Evolutionary conservation across 257 asterid species (phyloP), one percentile per base, ranked within the genome.

Genomic region (Rehmannia glutinosa): DNA sequence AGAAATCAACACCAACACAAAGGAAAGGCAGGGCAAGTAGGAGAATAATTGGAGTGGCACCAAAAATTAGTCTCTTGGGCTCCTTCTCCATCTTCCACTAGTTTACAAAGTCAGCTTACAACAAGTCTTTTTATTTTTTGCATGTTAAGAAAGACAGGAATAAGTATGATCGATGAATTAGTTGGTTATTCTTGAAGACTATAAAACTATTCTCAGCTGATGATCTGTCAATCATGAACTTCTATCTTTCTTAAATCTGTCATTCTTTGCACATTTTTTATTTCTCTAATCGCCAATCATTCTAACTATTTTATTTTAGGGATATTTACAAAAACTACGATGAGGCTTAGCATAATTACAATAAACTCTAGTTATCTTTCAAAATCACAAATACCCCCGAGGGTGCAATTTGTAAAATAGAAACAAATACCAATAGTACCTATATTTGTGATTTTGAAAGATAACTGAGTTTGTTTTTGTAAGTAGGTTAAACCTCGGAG

Each of bases 21-120:
- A 83, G 68, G 11, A 80, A 25, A 65, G 86, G 73, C 28, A 77
- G 27, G 9, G 68, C 27, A 20, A 83, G 75, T 5, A 81, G 59
- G 25, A 74, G 66, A 20, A 76, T 1, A 45, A 81, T 52, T 2
- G 83, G 84, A 50, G 80, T 76, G 20, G 74, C 74, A 39, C 75
- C 52, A 41, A 78, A 56, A 19, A 62, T n/a, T 12, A 76, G 54
- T 39, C 32, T 78, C 68, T 57, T 76, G 2, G 64, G 70, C 38
- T 80, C 78, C 17, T 80, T 68, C 70, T 81, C 82, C 86, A 78
- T 72, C 68, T 36, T 75, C 41, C 9, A 6, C 5, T 32, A 43
- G 6, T 23, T 7, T 6, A 27, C 9, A 35, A 43, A 32, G 17
- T 24, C 12, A 55, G 36, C 32, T n/a, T 3, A 32, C 4, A 32